phyloP scores from a whole-genome alignment of 108 stramenopile genomes.

The Phaeodactylum tricornutum region DNA sequence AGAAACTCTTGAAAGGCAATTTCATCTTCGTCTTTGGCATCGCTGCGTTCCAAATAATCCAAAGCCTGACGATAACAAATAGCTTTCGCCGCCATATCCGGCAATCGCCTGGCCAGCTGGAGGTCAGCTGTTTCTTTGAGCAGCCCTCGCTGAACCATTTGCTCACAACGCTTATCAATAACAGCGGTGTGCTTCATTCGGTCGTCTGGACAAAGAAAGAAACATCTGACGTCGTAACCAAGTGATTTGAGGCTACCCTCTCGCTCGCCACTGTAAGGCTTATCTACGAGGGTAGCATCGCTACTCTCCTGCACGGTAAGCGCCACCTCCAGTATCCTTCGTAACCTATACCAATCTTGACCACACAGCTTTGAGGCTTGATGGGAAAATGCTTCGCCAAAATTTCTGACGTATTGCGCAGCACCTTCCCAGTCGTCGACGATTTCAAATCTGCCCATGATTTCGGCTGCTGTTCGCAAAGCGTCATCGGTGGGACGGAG shows the following conservation, averaged over 20 bases:
- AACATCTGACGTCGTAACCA: slow-evolving; percentile 90
- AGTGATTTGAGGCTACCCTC: slow-evolving; percentile 34
- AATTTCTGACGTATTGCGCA: slow-evolving; percentile 7
- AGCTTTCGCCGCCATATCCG: slow-evolving; percentile 73
- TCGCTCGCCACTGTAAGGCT: slow-evolving; percentile 68
- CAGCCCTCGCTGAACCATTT: slow-evolving; percentile 82
- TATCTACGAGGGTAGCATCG: slow-evolving; percentile 16
- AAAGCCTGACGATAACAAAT: slow-evolving; percentile 96
- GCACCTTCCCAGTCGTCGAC: slow-evolving; percentile 75
- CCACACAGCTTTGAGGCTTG: slow-evolving; percentile 49
- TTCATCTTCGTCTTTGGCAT: slow-evolving; percentile 27
- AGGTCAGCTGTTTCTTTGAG: slow-evolving; percentile 72
- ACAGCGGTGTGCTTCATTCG: slow-evolving; percentile 73
- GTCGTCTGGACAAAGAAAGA: slow-evolving; percentile 88
- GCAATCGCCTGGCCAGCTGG: slow-evolving; percentile 42
- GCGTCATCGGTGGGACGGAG: slow-evolving; percentile 58
- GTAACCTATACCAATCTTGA: slow-evolving; percentile 91
- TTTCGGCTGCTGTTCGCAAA: slow-evolving; percentile 26
- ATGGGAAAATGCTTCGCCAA: slow-evolving; percentile 37
- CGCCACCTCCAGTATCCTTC: slow-evolving; percentile 81
- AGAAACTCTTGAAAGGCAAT: slow-evolving; percentile 59
- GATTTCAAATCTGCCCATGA: slow-evolving; percentile 18
- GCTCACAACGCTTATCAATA: slow-evolving; percentile 87
- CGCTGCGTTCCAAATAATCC: slow-evolving; percentile 62
- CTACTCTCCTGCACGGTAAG: slow-evolving; percentile 35